Evolutionary conservation across 768 basidiomycete genomes (phyloP).

Genomic region (Mycena alexandri): DNA sequence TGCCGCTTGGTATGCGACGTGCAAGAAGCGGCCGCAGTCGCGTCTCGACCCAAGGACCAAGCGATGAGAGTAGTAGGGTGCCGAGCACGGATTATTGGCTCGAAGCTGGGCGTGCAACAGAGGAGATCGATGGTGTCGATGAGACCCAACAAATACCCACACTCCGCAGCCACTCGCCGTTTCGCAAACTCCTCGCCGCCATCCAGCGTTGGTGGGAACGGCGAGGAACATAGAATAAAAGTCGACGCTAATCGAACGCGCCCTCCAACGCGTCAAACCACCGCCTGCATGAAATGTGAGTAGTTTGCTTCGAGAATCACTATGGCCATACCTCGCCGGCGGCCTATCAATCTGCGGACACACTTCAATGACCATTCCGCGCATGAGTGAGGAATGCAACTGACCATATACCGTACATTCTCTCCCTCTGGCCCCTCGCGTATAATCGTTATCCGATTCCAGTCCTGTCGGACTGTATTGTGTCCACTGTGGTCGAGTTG

Average conservation of each 20-base stretch:
- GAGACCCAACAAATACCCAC: too few species aligned
- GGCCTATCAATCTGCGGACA: slow-evolving; percentile 30
- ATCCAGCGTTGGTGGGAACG: too few species aligned
- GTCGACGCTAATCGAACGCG: slow-evolving; percentile 28
- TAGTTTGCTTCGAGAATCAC: background rate
- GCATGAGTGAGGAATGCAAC: background rate
- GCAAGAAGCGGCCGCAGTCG: too few species aligned
- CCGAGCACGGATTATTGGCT: too few species aligned
- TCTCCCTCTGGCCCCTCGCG: slow-evolving; percentile 48
- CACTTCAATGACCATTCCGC: background rate
- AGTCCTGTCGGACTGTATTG: slow-evolving; percentile 48
- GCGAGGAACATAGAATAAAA: background rate
- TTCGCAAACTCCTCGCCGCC: too few species aligned
- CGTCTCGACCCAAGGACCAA: too few species aligned
- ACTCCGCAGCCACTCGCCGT: too few species aligned
- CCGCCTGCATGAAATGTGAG: slow-evolving; percentile 15
- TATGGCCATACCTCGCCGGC: slow-evolving; percentile 22
- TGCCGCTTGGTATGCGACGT: too few species aligned
- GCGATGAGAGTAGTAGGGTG: too few species aligned
- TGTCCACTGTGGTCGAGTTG: slow-evolving; percentile 57
- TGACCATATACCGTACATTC: slow-evolving; percentile 51
- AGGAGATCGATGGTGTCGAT: too few species aligned
- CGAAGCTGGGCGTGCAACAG: too few species aligned
- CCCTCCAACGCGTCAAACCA: slow-evolving; percentile 36
- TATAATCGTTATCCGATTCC: slow-evolving; percentile 54